Evolutionary conservation across 768 basidiomycete genomes (phyloP), one percentile per base, ranked within the genome.

Genomic region (Leccinum ochraceum): DNA sequence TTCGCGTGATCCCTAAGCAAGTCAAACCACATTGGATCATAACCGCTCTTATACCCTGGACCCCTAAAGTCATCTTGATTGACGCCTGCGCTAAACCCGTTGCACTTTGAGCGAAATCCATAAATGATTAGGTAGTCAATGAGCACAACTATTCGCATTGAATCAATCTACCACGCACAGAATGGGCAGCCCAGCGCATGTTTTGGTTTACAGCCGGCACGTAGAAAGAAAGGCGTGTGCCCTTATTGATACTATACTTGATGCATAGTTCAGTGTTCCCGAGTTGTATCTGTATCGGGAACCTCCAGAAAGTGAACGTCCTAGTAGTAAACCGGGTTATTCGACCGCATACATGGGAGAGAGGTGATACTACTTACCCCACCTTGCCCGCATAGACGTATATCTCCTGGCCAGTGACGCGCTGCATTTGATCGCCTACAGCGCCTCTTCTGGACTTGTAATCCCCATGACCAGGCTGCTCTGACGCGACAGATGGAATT

Each of bases 1-100:
- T 86, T 82, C 2, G 83, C 79, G 67, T 98, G 97, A 67, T 90
- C 87, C 48, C 84, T 77, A 26, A 98, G 82, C n/a, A 99, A 76
- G 75, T 99, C 95, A 62, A 86, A 81, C 96, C 96, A 99, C 11
- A 98, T 85, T 7, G 93, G 94, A 71, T 95, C 95, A 66, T 90
- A 93, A 0, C 92, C 94, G 53, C 77, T 86, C 63, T 81, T 86
- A 69, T 86, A 95, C 0, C 91, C 90, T 9, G 90, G 89, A 3
- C 89, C 86, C 44, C 85, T 82, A 72, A 95, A 95, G 37, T 92
- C 90, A 63, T 93, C 90, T 58, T 89, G 87, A 68, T 96, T 94
- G 28, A 98, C 86, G 36, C 96, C 96, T 1, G 90, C 81, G 54
- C 90, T 92, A 69, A 94, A 94, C 0, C 92, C 92, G 63, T 94